Evolutionary conservation across 495 filamentous ascomycete genomes (phyloP).

Genomic region (Hypoxylon fuscum): DNA sequence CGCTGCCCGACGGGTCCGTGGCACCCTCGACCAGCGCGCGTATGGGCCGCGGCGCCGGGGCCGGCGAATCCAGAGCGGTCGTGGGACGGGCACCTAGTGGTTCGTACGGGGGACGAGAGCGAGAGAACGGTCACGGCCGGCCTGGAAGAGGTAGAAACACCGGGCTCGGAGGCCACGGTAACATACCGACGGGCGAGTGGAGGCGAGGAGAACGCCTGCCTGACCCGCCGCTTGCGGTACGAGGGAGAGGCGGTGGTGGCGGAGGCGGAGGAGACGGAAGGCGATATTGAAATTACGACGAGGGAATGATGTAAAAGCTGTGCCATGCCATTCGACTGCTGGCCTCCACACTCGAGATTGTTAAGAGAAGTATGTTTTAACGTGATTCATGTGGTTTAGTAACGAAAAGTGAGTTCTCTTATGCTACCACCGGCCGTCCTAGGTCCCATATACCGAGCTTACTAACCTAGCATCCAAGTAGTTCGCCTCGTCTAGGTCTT

Average conservation of each 20-base stretch:
- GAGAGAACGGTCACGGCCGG: conserved; percentile 26
- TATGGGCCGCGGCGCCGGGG: conserved; percentile 49
- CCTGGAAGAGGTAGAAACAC: conserved; percentile 48
- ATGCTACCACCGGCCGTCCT: too few relatives aligned
- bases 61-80: conserved; percentile 44
- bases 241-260: too few relatives aligned
- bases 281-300: too few relatives aligned
- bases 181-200: conserved; percentile 66
- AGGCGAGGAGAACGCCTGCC: conserved; percentile 66
- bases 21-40: conserved; percentile 59
- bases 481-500: neutral
- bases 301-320: too few relatives aligned
- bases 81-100: conserved; percentile 52
- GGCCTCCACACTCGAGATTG: neutral
- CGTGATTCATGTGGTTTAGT: conserved; percentile 8
- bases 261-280: conserved; percentile 49
- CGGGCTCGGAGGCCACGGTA: conserved; percentile 34
- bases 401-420: conserved; percentile 30
- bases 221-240: conserved; percentile 45
- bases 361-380: conserved; percentile 16
- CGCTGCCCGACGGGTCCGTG: conserved; percentile 76
- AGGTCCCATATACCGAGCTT: too few relatives aligned
- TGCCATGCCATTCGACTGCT: too few relatives aligned
- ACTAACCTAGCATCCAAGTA: conserved; percentile 11
- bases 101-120: conserved; percentile 43